Evolutionary conservation across 805 yeast genomes (phyloP).

Genomic region (Ogataea siamensis): DNA sequence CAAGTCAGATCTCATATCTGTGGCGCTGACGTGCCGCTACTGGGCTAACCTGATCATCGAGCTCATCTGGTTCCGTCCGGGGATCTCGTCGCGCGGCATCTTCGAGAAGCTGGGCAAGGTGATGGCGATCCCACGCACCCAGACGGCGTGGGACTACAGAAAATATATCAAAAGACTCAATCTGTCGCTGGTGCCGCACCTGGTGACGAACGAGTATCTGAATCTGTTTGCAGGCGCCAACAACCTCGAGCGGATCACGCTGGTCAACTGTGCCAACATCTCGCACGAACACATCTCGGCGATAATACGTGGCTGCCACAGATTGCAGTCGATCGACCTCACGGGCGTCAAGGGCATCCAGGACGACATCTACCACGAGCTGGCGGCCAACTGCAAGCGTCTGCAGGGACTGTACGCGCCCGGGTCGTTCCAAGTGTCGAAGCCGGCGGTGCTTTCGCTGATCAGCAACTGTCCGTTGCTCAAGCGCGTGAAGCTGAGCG

Average conservation of each 20-base stretch:
- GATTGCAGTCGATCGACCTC: constrained; percentile 81
- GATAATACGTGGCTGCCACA: constrained; percentile 61
- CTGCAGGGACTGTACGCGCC: constrained; percentile 91
- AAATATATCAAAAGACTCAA: constrained; percentile 75
- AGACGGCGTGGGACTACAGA: constrained; percentile 66
- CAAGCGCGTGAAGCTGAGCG: constrained; percentile 79
- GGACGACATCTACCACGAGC: constrained; percentile 67
- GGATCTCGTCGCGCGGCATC: constrained; percentile 49
- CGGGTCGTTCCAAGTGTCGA: constrained; percentile 70
- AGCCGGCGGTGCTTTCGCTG: constrained; percentile 57
- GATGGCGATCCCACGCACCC: constrained; percentile 45
- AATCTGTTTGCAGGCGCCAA: constrained; percentile 62
- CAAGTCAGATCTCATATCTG: constrained; percentile 55
- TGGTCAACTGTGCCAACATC: constrained; percentile 73
- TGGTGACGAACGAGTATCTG: constrained; percentile 64
- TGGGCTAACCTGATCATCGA: constrained; percentile 81
- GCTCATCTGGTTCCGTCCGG: constrained; percentile 85
- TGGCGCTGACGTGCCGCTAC: constrained; percentile 71
- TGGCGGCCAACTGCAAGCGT: constrained; percentile 69
- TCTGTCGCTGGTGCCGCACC: constrained; percentile 66
- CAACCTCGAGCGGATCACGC: constrained; percentile 79
- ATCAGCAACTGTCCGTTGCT: constrained; percentile 66
- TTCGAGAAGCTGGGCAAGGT: constrained; percentile 55
- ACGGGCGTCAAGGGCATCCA: constrained; percentile 68
- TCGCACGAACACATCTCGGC: constrained; percentile 58